Conservation (phyloP, 2,329 filamentous ascomycete species). For the Torrubiella hemipterigena region DNA sequence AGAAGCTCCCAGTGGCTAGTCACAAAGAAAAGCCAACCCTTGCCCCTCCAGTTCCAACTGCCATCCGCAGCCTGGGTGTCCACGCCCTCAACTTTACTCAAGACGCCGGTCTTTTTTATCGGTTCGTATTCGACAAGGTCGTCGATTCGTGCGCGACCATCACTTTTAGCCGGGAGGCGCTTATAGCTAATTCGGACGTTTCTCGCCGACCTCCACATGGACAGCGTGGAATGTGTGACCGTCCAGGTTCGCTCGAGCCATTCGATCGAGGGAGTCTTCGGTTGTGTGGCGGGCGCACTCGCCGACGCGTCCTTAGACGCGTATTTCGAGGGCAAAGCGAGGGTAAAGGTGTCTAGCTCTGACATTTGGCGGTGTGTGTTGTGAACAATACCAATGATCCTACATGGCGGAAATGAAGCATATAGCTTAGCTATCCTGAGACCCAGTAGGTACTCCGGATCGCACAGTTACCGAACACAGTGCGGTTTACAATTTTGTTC, state of each 20-base stretch:
- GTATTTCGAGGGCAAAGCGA: slow-evolving; percentile 35
- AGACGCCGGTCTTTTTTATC: slow-evolving; percentile 28
- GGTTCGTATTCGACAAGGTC: slow-evolving; percentile 63
- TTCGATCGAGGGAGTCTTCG: slow-evolving; percentile 41
- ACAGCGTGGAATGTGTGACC: slow-evolving; percentile 63
- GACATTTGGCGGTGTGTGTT: too few species aligned
- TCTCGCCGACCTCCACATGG: slow-evolving; percentile 69
- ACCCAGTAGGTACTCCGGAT: too few species aligned
- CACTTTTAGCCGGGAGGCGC: slow-evolving; percentile 27
- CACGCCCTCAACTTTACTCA: slow-evolving; percentile 53
- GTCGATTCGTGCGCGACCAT: slow-evolving; percentile 41
- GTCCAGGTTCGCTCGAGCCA: slow-evolving; percentile 59
- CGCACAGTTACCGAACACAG: too few species aligned
- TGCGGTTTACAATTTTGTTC: too few species aligned
- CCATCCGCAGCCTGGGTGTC: slow-evolving; percentile 37
- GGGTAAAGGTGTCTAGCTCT: too few species aligned
- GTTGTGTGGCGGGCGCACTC: slow-evolving; percentile 20
- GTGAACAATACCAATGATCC: too few species aligned
- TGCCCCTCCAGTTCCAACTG: slow-evolving; percentile 67
- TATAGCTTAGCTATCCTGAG: too few species aligned
- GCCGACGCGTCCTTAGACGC: slow-evolving; percentile 12
- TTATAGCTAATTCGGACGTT: slow-evolving; percentile 74
- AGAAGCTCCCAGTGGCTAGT: slow-evolving; percentile 71
- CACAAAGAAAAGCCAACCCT: slow-evolving; percentile 60
- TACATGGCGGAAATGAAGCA: too few species aligned